Percentiles rank a stretch among this genome's conserved stretches.
Evolutionary conservation across 2,329 filamentous ascomycete species (phyloP).

Genomic region (Botryotinia calthae): DNA sequence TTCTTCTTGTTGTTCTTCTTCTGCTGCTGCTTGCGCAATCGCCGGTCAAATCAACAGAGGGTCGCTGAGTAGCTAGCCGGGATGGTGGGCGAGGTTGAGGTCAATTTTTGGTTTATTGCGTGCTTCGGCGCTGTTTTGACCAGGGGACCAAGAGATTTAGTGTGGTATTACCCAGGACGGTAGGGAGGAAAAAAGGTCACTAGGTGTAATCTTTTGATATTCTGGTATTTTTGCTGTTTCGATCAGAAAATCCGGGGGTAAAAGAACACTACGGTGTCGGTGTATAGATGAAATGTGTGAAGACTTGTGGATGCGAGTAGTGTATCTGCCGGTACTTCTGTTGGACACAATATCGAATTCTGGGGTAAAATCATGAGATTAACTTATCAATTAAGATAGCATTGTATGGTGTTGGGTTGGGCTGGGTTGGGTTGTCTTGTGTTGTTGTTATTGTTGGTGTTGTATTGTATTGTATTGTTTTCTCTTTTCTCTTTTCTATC

Average conservation of each 20-base stretch:
- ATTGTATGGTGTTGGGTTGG: not conserved
- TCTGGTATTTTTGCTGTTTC: too few relatives aligned
- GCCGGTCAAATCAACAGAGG: not conserved
- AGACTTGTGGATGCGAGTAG: not conserved
- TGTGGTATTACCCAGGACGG: not conserved
- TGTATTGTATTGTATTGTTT: too few relatives aligned
- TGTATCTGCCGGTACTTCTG: not conserved
- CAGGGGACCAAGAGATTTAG: not conserved
- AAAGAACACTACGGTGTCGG: too few relatives aligned
- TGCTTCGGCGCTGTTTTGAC: not conserved
- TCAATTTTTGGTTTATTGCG: not conserved
- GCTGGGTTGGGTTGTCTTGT: too few relatives aligned
- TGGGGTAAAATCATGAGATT: not conserved
- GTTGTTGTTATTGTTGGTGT: too few relatives aligned
- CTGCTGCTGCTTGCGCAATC: not conserved
- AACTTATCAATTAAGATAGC: too few relatives aligned
- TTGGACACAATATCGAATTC: not conserved
- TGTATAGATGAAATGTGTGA: too few relatives aligned
- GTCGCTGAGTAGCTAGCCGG: not conserved
- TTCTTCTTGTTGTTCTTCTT: not conserved
- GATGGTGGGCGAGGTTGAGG: not conserved
- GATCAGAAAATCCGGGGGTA: not conserved
- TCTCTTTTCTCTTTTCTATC: not conserved
- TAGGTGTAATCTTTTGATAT: not conserved
- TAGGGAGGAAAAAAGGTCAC: not conserved